These are phyloP conservation scores for Podosphaera aphanis DNA, from an alignment of 2,329 filamentous ascomycete genomes.

Conservation along the genomic window DNA sequence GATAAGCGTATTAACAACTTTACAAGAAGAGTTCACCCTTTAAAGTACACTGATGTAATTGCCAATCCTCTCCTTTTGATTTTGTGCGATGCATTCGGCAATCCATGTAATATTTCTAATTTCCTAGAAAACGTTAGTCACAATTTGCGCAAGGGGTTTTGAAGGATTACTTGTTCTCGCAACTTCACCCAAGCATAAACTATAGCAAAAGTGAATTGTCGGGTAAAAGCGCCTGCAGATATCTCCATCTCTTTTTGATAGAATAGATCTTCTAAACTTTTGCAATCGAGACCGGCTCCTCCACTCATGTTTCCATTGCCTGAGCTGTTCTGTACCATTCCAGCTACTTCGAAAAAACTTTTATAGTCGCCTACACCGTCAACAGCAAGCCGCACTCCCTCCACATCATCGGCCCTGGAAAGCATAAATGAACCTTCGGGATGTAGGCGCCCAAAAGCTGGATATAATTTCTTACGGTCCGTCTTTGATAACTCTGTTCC, in stretches of 20 bases:
- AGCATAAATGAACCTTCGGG: conserved; percentile 91
- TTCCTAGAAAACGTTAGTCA: conserved; percentile 40
- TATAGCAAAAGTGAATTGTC: conserved; percentile 84
- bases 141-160: background rate
- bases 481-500: conserved; percentile 86
- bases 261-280: conserved; percentile 89
- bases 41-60: conserved; percentile 98
- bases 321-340: conserved; percentile 47
- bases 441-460: conserved; percentile 70
- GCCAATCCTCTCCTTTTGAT: conserved; percentile 95
- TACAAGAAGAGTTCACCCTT: too few relatives aligned
- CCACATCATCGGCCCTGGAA: conserved; percentile 78
- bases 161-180: conserved; percentile 57
- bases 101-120: conserved; percentile 99
- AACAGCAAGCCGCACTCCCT: conserved; percentile 79
- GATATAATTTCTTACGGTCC: conserved; percentile 91
- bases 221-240: conserved; percentile 80
- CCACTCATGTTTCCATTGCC: conserved; percentile 66
- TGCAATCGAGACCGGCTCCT: conserved; percentile 55
- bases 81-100: conserved; percentile 96
- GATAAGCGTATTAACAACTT: background rate
- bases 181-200: conserved; percentile 97
- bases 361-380: conserved; percentile 90
- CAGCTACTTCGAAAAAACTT: conserved; percentile 82
- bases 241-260: conserved; percentile 99